Conservation (phyloP, 2,329 filamentous ascomycete genomes). For the Neurospora sp. region DNA sequence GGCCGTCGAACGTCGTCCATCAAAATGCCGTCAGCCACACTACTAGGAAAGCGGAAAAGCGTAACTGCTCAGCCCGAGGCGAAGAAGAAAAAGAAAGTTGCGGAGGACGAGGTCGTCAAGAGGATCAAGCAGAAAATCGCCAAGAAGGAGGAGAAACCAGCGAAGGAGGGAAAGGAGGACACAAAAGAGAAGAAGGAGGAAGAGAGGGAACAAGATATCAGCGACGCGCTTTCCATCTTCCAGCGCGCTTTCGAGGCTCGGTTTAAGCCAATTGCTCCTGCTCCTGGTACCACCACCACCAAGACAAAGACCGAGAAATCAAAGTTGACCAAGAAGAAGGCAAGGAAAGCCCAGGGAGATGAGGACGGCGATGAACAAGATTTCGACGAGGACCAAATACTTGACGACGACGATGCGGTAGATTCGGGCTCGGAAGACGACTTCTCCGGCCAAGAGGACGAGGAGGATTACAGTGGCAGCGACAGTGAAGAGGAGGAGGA, state of each 20-base stretch:
- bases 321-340: constrained; percentile 27
- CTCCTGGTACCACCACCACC: constrained; percentile 18
- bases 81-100: neutral
- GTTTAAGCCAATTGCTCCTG: constrained; percentile 61
- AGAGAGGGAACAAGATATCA: constrained; percentile 19
- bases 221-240: constrained; percentile 65
- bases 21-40: constrained; percentile 28
- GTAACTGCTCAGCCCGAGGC: constrained; percentile 7
- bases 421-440: constrained; percentile 46
- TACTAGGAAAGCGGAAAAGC: constrained; percentile 42
- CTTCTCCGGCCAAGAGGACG: constrained; percentile 41
- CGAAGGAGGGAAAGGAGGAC: neutral
- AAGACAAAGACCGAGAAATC: constrained; percentile 15
- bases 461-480: constrained; percentile 4
- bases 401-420: neutral
- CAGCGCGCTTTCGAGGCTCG: constrained; percentile 78
- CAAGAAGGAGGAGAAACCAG: constrained; percentile 5
- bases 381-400: constrained; percentile 15
- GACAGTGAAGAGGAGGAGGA: constrained; percentile 15
- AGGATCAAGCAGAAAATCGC: constrained; percentile 2
- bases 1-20: neutral
- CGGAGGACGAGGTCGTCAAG: neutral
- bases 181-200: constrained; percentile 1
- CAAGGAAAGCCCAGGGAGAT: constrained; percentile 18
- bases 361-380: constrained; percentile 28